A percentile compares a stretch with the other conserved stretches of the same genome.
These are phyloP conservation scores for Calvatia gigantea DNA, from an alignment of 768 basidiomycete genomes.

Conservation along the genomic window DNA sequence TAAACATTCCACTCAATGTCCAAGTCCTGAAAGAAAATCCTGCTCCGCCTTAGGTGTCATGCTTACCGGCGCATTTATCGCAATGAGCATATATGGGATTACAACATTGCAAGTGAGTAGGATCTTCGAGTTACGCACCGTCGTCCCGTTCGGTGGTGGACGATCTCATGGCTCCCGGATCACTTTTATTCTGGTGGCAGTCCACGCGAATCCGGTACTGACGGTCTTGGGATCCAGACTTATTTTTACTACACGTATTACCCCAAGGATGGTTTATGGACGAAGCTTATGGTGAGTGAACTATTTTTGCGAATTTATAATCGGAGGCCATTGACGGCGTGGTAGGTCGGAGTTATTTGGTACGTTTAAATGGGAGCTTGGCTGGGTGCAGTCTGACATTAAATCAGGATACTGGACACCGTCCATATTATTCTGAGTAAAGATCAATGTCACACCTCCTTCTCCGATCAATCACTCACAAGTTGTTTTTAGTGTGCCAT, in stretches of 20 bases:
- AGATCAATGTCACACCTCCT: slow-evolving; percentile 11
- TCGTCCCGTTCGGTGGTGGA: neutral
- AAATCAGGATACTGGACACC: slow-evolving; percentile 36
- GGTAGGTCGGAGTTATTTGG: slow-evolving; percentile 33
- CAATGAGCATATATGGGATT: slow-evolving; percentile 39
- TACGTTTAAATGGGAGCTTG: slow-evolving; percentile 17
- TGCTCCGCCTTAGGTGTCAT: slow-evolving; percentile 27
- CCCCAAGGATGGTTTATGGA: slow-evolving; percentile 29
- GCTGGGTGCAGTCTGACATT: neutral
- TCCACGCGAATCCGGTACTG: neutral
- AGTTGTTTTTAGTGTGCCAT: slow-evolving; percentile 33
- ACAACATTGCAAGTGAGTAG: slow-evolving; percentile 37
- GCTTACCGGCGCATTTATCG: slow-evolving; percentile 32
- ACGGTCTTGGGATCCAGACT: slow-evolving; percentile 20
- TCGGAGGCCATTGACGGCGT: neutral
- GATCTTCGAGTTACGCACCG: neutral
- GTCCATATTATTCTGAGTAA: slow-evolving; percentile 37
- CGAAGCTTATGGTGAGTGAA: slow-evolving; percentile 33
- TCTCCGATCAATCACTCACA: neutral
- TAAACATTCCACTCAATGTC: neutral
- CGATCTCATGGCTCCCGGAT: neutral
- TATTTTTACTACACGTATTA: slow-evolving; percentile 41
- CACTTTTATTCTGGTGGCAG: neutral
- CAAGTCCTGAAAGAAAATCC: neutral
- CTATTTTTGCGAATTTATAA: neutral